A percentile compares a stretch with the other conserved stretches of the same genome.
phyloP scores from a whole-genome alignment of 2,329 filamentous ascomycete species.

The Teratosphaeria gauchensis region DNA sequence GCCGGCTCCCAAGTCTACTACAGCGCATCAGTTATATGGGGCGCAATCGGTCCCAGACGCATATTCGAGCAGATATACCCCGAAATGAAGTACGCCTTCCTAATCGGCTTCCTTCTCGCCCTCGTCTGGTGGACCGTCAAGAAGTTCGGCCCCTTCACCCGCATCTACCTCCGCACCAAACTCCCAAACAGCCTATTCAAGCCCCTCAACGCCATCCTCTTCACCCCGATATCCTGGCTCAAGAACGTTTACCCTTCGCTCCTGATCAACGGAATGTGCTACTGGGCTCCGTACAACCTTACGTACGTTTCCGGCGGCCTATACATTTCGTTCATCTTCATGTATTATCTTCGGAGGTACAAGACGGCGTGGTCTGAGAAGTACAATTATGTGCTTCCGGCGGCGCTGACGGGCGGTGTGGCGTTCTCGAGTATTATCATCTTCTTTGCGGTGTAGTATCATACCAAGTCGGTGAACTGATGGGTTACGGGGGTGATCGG shows the following conservation, averaged over 20 bases:
- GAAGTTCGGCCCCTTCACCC: not conserved
- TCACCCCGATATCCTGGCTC: not conserved
- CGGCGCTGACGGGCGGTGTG: conserved; percentile 27
- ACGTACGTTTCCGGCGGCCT: conserved; percentile 7
- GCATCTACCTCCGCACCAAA: not conserved
- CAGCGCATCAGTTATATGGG: conserved; percentile 15
- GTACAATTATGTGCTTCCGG: conserved; percentile 29
- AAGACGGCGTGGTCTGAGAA: conserved; percentile 23
- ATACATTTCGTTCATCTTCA: conserved; percentile 7
- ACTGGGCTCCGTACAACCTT: conserved; percentile 7
- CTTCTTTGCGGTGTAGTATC: conserved; percentile 31
- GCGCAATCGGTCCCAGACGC: conserved; percentile 15
- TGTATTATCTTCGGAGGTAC: conserved; percentile 5
- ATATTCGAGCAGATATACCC: conserved; percentile 7
- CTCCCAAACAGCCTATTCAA: not conserved
- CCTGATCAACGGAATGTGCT: conserved; percentile 6
- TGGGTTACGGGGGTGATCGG: conserved; percentile 1
- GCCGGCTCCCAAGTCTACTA: conserved; percentile 12
- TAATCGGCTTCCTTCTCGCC: conserved; percentile 4
- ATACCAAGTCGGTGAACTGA: conserved; percentile 24
- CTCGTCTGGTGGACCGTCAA: conserved; percentile 2
- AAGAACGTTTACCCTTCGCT: conserved; percentile 5
- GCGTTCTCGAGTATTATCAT: conserved; percentile 28
- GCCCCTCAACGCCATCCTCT: not conserved
- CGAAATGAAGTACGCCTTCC: conserved; percentile 1